Evolutionary conservation across 306 rosid species (phyloP).

Genomic region (Sindora glabra): DNA sequence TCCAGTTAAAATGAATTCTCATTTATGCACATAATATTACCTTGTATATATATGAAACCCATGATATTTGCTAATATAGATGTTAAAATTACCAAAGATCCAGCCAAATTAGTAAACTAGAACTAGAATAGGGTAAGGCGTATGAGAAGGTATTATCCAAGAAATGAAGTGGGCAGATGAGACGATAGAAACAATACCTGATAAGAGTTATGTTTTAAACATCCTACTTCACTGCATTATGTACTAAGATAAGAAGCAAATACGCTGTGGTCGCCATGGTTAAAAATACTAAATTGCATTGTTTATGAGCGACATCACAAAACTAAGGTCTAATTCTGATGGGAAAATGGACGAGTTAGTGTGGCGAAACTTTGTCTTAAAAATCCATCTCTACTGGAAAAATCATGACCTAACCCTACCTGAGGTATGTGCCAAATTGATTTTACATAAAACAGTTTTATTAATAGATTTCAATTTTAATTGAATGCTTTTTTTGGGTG

Average conservation of each 20-base stretch:
- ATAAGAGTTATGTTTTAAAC: constrained; percentile 38
- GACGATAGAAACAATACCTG: constrained; percentile 69
- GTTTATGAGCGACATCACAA: neutral
- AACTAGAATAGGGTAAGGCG: no score
- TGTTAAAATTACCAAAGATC: no score
- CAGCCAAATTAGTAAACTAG: no score
- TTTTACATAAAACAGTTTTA: neutral
- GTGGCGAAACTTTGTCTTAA: constrained; percentile 66
- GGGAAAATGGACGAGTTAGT: constrained; percentile 76
- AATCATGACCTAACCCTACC: constrained; percentile 89
- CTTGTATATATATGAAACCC: no score
- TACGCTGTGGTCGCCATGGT: neutral
- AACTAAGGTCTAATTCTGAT: neutral
- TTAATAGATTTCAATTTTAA: neutral
- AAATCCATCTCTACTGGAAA: constrained; percentile 82
- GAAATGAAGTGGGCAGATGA: constrained; percentile 95
- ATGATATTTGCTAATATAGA: no score
- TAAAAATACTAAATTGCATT: neutral
- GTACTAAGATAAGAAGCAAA: neutral
- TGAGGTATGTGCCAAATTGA: constrained; percentile 40
- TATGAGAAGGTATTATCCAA: no score
- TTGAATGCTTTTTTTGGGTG: constrained; percentile 2
- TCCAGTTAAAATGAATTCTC: no score
- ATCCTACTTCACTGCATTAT: neutral
- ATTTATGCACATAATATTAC: no score